Evolutionary conservation across 1,284 basidiomycete genomes (phyloP), one percentile per base, ranked within the genome.

Genomic region (Leccinum pachyderme): DNA sequence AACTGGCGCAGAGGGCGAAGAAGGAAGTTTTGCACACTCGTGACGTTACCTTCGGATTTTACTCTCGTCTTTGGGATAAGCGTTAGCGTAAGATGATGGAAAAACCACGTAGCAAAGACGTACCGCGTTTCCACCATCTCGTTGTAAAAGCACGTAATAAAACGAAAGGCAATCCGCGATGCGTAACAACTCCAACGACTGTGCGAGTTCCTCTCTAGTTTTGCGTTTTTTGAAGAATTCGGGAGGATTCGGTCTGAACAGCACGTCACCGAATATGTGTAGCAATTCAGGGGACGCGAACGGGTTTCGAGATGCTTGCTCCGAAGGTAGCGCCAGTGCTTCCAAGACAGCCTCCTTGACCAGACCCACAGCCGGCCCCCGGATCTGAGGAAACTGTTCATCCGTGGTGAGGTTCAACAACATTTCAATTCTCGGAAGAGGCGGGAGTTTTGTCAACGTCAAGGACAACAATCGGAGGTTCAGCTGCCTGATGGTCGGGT

Each of bases 281-380:
- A 69, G 32, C 22, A 69, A 41, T 15, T 69, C 56, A 7, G 57
- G 51, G 18, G 67, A 72, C 0, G 55, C 67, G 25, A 69, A 70
- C 4, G 53, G 49, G 12, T 64, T 69, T 37, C 39, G 46, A 47
- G 55, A 24, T 51, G 45, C 46, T 13, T 43, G 45, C 9, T 53
- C 45, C 8, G 45, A n/a, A 13, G 70, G 61, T 13, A 59, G 50
- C 7, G 48, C 57, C 9, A 89, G 68, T 1, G 76, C 81, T 51
- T 83, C 77, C 5, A 90, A 67, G 1, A 84, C 71, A 1, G 81
- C 80, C 52, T 89, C 86, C 65, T 86, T 88, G 3, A 88, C 74
- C 5, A 90, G 72, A 0, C 84, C 83, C 2, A 90, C 75, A 0
- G 83, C 79, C 0, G 87, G 84, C 0, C 82, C 79, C 8, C 82